A percentile compares a stretch with the other conserved stretches of the same genome.
These are phyloP conservation scores for Blepharisma japonicum DNA, from an alignment of 73 alveolate species.

Conservation along the genomic window DNA sequence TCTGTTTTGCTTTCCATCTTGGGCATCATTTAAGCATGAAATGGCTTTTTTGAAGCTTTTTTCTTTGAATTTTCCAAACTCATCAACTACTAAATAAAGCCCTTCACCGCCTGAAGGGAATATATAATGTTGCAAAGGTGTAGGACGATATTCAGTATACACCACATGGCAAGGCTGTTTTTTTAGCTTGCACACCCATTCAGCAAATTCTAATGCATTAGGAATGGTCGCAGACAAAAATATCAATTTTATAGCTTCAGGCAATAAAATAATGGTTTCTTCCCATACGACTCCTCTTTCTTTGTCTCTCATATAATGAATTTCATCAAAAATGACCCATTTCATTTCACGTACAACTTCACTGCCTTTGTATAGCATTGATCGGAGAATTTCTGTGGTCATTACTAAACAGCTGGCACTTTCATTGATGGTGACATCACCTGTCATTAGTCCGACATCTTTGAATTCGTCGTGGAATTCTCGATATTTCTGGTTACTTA, in stretches of 20 bases:
- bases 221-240: conserved; percentile 99
- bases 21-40: conserved; percentile 73
- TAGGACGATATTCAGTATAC: conserved; percentile 99
- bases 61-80: conserved; percentile 94
- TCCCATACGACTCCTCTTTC: conserved; percentile 99
- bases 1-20: conserved; percentile 58
- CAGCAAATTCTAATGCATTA: conserved; percentile 99
- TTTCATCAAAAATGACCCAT: conserved; percentile 99
- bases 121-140: conserved; percentile 96
- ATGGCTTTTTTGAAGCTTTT: conserved; percentile 96
- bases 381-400: conserved; percentile 99
- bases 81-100: conserved; percentile 93
- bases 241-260: conserved; percentile 83
- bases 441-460: conserved; percentile 99
- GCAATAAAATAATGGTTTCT: conserved; percentile 94
- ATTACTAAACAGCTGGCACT: conserved; percentile 97
- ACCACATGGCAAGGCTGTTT: conserved; percentile 98
- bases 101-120: conserved; percentile 98
- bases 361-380: conserved; percentile 99
- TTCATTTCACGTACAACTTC: conserved; percentile 99
- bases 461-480: conserved; percentile 96
- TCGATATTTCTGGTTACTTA: conserved; percentile 98
- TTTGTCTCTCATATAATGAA: conserved; percentile 99
- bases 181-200: conserved; percentile 94
- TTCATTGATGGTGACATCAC: conserved; percentile 98